Evolutionary conservation across 164 flowering plant species (phyloP).

Genomic region (Tetrastigma voinierianum): DNA sequence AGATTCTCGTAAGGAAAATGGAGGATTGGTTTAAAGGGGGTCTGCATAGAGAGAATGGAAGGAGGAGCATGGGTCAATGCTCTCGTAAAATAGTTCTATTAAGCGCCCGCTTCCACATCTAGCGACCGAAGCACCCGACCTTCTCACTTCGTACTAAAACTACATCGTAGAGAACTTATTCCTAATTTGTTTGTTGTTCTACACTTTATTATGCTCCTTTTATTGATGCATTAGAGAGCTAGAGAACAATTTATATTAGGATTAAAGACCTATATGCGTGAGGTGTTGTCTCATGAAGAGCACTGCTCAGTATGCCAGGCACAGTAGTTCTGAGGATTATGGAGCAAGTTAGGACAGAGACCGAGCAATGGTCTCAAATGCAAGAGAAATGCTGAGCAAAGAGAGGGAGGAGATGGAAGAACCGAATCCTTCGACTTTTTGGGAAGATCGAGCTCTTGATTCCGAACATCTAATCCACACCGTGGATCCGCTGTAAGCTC

Average conservation of each 20-base stretch:
- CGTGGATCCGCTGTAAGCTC: conserved; percentile 54
- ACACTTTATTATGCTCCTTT: no score
- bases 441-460: conserved; percentile 70
- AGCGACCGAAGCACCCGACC: conserved; percentile 36
- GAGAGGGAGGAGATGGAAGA: no score
- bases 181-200: neutral
- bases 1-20: conserved; percentile 57
- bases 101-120: conserved; percentile 56
- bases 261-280: conserved; percentile 27
- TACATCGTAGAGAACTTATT: conserved; percentile 20
- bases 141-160: conserved; percentile 20
- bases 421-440: conserved; percentile 67
- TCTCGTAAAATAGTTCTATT: conserved; percentile 38
- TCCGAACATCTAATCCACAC: conserved; percentile 46
- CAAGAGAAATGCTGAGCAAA: no score
- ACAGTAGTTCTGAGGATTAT: conserved; percentile 56
- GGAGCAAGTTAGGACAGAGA: conserved; percentile 83
- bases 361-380: no score
- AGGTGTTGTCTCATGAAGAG: conserved; percentile 25
- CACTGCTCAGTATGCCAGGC: conserved; percentile 82
- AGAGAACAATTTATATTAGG: neutral
- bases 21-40: conserved; percentile 67
- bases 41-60: conserved; percentile 59
- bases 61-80: conserved; percentile 52
- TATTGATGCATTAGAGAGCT: no score